These are phyloP conservation scores for Xylaria multiplex DNA, from an alignment of 2,329 filamentous ascomycete species.

Conservation along the genomic window DNA sequence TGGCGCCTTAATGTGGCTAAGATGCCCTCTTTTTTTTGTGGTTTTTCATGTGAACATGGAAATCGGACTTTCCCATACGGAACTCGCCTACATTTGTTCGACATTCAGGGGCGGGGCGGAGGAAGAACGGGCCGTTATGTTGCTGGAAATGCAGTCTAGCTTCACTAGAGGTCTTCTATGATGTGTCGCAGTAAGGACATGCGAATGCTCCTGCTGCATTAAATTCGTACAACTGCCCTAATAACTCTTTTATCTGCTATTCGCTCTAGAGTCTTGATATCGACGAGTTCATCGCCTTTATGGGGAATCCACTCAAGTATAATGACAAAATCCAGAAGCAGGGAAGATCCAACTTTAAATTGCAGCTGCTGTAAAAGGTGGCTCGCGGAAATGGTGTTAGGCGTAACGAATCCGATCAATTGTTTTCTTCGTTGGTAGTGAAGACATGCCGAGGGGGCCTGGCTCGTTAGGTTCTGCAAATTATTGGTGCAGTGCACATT, in stretches of 20 bases:
- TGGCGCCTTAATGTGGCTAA: no score
- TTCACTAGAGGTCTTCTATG: neutral
- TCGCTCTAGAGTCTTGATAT: neutral
- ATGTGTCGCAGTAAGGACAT: neutral
- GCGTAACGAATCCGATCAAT: constrained; percentile 2
- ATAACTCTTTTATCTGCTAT: neutral
- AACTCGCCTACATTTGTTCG: no score
- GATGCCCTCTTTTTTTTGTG: no score
- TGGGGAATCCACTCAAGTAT: neutral
- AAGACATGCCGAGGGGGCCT: neutral
- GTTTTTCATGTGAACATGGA: no score
- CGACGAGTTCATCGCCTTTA: neutral
- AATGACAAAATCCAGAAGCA: neutral
- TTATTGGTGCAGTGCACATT: no score
- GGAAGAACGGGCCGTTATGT: no score
- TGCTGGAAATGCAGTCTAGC: no score
- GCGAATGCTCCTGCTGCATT: neutral
- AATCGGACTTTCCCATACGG: no score
- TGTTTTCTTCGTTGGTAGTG: neutral
- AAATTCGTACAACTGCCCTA: neutral
- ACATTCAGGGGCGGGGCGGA: no score
- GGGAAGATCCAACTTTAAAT: neutral
- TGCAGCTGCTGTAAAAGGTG: neutral
- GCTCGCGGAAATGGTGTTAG: neutral
- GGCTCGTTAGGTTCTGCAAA: no score